Percentiles rank a stretch among this genome's conserved stretches.
These are phyloP conservation scores for Eucalyptus melliodora DNA, from an alignment of 345 rosid species.

Conservation along the genomic window DNA sequence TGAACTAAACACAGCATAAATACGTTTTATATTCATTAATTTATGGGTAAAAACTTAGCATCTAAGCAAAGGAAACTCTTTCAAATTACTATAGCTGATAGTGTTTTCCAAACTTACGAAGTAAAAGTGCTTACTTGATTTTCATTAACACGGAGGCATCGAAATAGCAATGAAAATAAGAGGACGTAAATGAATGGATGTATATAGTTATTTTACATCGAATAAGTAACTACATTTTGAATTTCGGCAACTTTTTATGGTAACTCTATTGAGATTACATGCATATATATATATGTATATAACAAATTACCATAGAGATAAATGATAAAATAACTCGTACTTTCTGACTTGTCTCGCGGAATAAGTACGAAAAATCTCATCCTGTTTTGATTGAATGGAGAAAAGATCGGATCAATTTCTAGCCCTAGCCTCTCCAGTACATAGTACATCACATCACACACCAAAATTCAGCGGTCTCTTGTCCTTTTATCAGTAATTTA, in stretches of 20 bases:
- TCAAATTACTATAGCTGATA: background rate
- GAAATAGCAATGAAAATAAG: background rate
- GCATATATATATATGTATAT: background rate
- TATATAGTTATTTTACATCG: background rate
- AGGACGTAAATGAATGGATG: accelerated
- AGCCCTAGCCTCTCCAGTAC: no score
- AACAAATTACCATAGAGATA: background rate
- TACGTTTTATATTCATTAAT: background rate
- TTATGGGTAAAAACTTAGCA: background rate
- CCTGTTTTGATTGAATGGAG: background rate
- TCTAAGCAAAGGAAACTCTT: accelerated
- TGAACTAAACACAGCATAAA: background rate
- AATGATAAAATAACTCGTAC: no score
- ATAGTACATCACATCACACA: no score
- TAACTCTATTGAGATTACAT: background rate
- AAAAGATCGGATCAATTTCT: no score
- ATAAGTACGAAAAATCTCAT: background rate
- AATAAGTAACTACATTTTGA: background rate
- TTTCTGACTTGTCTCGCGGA: no score
- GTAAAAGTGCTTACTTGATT: background rate
- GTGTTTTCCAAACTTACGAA: background rate
- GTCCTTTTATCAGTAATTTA: no score
- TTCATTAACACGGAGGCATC: background rate
- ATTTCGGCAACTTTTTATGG: background rate
- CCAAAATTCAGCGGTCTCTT: no score